Evolutionary conservation across 2,329 filamentous ascomycete genomes (phyloP).

Genomic region (Tolypocladium endophyticum): DNA sequence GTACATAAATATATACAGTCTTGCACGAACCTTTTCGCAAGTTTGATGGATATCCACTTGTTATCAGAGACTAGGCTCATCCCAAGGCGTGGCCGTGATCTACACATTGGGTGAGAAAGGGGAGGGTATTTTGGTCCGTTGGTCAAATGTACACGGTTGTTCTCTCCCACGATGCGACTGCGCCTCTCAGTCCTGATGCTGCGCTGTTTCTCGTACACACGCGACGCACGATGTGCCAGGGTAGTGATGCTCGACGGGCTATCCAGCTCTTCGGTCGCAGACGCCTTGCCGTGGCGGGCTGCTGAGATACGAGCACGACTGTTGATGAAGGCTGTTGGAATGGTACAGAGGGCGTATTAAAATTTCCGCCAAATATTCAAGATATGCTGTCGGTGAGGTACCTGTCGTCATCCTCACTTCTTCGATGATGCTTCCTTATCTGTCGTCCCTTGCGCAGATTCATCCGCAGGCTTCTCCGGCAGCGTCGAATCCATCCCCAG

Average conservation of each 20-base stretch:
- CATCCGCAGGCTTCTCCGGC: slow-evolving; percentile 1
- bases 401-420: not conserved
- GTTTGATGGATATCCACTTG: not conserved
- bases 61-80: not conserved
- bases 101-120: not conserved
- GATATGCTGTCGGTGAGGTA: not conserved
- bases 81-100: not conserved
- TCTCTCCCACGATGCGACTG: not conserved
- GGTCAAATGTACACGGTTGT: not conserved
- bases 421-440: not conserved
- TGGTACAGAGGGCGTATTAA: no score
- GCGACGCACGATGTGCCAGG: not conserved
- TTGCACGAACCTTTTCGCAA: not conserved
- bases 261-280: not conserved
- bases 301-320: not conserved
- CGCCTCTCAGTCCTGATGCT: not conserved
- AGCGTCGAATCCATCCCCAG: slow-evolving; percentile 21
- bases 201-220: no score
- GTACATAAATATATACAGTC: not conserved
- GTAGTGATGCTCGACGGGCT: not conserved
- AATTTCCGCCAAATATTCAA: not conserved
- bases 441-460: not conserved
- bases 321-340: not conserved
- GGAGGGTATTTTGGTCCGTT: not conserved
- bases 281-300: not conserved